Percentiles rank a stretch among this genome's conserved stretches.
Conservation (phyloP, 768 basidiomycete genomes). For the Chalciporus pseudorubinellus region DNA sequence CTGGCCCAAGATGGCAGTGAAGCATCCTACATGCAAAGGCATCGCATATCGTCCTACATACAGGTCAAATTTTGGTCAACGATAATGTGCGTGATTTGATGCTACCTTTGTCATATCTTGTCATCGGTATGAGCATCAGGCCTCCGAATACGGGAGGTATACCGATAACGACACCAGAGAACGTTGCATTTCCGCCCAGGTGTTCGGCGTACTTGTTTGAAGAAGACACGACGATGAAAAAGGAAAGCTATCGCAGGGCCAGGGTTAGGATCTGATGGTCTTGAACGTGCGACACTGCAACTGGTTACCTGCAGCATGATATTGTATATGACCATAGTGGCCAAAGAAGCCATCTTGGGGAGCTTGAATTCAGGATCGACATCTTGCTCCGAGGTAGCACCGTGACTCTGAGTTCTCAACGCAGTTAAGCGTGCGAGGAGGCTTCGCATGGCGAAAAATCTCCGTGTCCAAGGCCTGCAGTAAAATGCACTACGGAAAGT, state of each 20-base stretch:
- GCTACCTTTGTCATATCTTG: slow-evolving; percentile 53
- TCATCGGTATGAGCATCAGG: slow-evolving; percentile 53
- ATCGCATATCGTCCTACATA: slow-evolving; percentile 51
- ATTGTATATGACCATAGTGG: slow-evolving; percentile 45
- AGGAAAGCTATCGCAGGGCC: slow-evolving; percentile 46
- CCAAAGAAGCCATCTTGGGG: slow-evolving; percentile 45
- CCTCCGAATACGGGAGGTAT: slow-evolving; percentile 66
- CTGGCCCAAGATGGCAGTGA: slow-evolving; percentile 51
- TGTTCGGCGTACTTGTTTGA: slow-evolving; percentile 60
- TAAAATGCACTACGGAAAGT: no score
- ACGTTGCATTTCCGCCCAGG: slow-evolving; percentile 66
- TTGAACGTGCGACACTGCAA: not conserved
- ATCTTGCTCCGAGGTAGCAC: slow-evolving; percentile 11
- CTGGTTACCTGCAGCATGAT: slow-evolving; percentile 43
- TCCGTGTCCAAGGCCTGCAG: not conserved
- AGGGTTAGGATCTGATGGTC: not conserved
- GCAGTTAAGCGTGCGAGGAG: not conserved
- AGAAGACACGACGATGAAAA: slow-evolving; percentile 69
- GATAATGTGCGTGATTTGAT: not conserved
- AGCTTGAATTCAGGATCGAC: slow-evolving; percentile 42
- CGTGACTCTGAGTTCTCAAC: not conserved
- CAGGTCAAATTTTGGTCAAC: not conserved
- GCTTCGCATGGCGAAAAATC: not conserved
- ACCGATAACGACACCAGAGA: slow-evolving; percentile 65
- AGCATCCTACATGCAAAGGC: slow-evolving; percentile 56